Evolutionary conservation across 139 green algal species (phyloP), one percentile per base, ranked within the genome.

Genomic region (Coccomyxa sp.): DNA sequence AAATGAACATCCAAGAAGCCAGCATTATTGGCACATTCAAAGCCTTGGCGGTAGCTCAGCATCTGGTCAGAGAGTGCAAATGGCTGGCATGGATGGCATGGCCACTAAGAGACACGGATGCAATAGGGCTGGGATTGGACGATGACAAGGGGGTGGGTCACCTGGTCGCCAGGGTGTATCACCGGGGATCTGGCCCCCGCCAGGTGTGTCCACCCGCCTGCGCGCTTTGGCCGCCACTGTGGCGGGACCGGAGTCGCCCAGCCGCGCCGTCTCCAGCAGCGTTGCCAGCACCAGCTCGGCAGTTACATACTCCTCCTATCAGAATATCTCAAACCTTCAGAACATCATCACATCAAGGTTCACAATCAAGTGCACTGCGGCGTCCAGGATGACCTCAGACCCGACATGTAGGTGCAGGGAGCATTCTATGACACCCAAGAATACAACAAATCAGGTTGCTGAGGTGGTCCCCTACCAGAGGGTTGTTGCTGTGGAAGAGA

Each of bases 241-340:
- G 76, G 31, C 32, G 14, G 32, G 76, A 16, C 76, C 32, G 1
- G 76, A 28, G 76, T 80, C 59, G 18, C 76, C 59, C 76, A 77
- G 31, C 13, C 25, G 38, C 74, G 76, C 77, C 38, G 86, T 89
- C 79, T 92, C 91, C 87, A 90, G 82, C 57, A 94, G 81, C 7
- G 91, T 94, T n/a, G 90, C 88, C 76, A 95, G 86, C n/a, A 95
- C 88, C 31, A 95, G 86, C 88, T 92, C 87, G 3, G 89, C 92
- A 25, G 88, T 85, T 60, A 89, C 89, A 45, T 92, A 83, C 23
- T 87, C 60, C 21, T 90, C 89, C 83, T 88, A 82, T 83, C 60
- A 23, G 1, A 38, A 13, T 4, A 71, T n/a, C 58, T 23, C 18
- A 31, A n/a, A 66, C 32, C 27, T 78, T 75, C 23, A 27, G 9